Base-by-base conservation (phyloP, 176 grass and related monocot genomes). In the Oryza australiensis region DNA sequence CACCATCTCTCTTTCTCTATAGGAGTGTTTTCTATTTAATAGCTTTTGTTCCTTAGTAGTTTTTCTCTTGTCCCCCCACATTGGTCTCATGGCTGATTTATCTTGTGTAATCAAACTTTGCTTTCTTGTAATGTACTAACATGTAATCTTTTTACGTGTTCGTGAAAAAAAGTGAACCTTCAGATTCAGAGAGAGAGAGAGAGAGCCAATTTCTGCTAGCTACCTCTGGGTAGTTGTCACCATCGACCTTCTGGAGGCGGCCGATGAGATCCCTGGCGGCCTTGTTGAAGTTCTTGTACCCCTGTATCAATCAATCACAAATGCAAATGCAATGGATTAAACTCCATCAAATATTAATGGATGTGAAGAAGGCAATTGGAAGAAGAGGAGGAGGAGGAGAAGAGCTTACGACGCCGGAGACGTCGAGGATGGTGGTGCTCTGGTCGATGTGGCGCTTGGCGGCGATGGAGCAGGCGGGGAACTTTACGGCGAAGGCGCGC, bases 141-240 rank as follows among this genome's bases (percentile, higher is more conserved):
- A n/a, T n/a, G n/a, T n/a, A n/a, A n/a, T n/a, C n/a, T n/a, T n/a
- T n/a, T n/a, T n/a, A n/a, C n/a, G n/a, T n/a, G n/a, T n/a, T n/a
- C n/a, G n/a, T n/a, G n/a, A n/a, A n/a, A n/a, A 46, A 46, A 0
- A 46, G 43, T 46, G 35, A 13, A 20, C 2, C 10, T 24, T 60
- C 55, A 60, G 55, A 59, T 60, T 60, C 55, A 60, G 2, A 60
- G 1, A 24, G 20, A 55, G 14, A 24, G n/a, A 60, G 2, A 60
- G 1, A 24, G 20, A 55, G 14, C 0, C 8, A 24, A 60, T 13
- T 60, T 2, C 0, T 55, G 5, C 16, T 59, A 59, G 33, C 2
- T 91, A 92, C 94, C 92, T 99, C 96, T n/a, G 96, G 96, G 82
- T 92, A 99, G 85, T 99, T 99, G 75, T 95, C 87, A 1, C 96